phyloP scores from a whole-genome alignment of 1,139 yeast genomes.

The Debaryomyces sp. region DNA sequence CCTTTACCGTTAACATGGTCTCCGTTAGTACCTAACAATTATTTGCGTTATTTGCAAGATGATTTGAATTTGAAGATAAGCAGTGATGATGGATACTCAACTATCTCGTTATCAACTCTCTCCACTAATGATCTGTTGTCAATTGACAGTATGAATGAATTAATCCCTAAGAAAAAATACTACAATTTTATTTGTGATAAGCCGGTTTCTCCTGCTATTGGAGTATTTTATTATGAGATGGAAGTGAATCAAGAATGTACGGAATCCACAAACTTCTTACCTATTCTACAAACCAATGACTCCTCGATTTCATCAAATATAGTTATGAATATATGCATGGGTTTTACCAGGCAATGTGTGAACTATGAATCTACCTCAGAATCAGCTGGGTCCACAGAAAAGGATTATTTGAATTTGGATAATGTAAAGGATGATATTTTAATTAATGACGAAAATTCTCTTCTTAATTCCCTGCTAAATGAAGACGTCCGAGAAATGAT shows the following conservation, averaged over 20 bases:
- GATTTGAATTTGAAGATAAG: constrained; percentile 26
- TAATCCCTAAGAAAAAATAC: constrained; percentile 16
- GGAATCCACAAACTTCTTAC: constrained; percentile 31
- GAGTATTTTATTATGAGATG: constrained; percentile 42
- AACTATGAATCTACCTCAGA: constrained; percentile 18
- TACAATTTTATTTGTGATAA: constrained; percentile 41
- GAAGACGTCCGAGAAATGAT: constrained; percentile 26
- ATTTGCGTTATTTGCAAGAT: constrained; percentile 24
- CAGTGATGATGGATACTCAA: constrained; percentile 33
- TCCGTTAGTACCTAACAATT: constrained; percentile 33
- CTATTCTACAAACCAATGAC: constrained; percentile 39
- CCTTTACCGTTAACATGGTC: constrained; percentile 46
- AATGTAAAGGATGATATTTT: constrained; percentile 30
- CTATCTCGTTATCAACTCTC: constrained; percentile 24
- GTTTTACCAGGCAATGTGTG: constrained; percentile 36
- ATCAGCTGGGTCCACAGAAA: constrained; percentile 12
- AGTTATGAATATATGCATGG: constrained; percentile 38
- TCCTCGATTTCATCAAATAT: constrained; percentile 36
- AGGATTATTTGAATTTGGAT: constrained; percentile 30
- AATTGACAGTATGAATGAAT: constrained; percentile 3
- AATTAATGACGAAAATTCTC: constrained; percentile 18
- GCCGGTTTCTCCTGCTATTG: constrained; percentile 32
- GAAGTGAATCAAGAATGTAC: constrained; percentile 37
- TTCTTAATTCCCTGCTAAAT: constrained; percentile 18
- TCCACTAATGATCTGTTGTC: background rate